A percentile compares a stretch with the other conserved stretches of the same genome.
Evolutionary conservation across 768 basidiomycete genomes (phyloP).

Genomic region (Daedaleopsis nitida): DNA sequence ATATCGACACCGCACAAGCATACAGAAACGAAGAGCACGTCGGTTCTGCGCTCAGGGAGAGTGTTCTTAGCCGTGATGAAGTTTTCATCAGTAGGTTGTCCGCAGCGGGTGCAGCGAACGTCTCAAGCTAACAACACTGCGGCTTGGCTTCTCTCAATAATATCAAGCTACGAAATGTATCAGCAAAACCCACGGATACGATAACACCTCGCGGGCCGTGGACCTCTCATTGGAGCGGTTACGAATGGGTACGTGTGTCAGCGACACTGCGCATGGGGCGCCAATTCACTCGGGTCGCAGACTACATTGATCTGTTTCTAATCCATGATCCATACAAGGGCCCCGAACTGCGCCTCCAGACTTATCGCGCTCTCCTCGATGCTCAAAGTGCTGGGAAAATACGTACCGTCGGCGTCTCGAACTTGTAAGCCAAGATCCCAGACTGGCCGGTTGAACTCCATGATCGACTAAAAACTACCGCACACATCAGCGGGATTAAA

Average conservation of each 20-base stretch:
- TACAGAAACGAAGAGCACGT: conserved; percentile 71
- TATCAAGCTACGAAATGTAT: conserved; percentile 66
- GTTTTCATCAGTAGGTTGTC: conserved; percentile 57
- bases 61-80: conserved; percentile 54
- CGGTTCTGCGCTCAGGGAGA: conserved; percentile 60
- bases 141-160: background rate
- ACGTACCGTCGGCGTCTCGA: conserved; percentile 47
- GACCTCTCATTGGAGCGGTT: conserved; percentile 62
- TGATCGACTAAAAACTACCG: background rate
- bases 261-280: background rate
- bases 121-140: background rate
- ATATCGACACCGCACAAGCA: conserved; percentile 72
- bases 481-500: conserved; percentile 52
- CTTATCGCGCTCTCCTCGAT: conserved; percentile 42
- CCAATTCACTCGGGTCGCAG: conserved; percentile 20
- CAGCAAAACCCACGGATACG: conserved; percentile 67
- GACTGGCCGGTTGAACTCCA: background rate
- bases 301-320: conserved; percentile 50
- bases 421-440: conserved; percentile 41
- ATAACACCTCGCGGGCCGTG: conserved; percentile 60
- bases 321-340: conserved; percentile 47
- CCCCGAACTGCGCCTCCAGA: conserved; percentile 38
- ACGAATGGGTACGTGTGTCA: conserved; percentile 46
- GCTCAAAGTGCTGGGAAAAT: conserved; percentile 39
- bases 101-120: background rate